Evolutionary conservation across 192 early-diverging fungal species (phyloP).

Genomic region (Podila epicladia): DNA sequence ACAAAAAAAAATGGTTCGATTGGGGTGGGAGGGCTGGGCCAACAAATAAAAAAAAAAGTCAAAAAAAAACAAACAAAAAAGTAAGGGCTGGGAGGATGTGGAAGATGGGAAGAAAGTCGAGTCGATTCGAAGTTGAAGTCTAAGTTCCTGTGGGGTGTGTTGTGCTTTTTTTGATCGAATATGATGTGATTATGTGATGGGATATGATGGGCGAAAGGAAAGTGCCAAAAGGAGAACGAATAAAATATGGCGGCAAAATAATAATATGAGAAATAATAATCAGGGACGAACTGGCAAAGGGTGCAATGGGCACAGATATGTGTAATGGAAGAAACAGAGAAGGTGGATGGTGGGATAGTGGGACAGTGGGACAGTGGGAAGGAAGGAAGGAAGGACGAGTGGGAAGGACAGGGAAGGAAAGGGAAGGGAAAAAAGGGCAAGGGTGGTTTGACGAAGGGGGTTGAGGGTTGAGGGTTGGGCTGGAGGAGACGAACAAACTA

Average conservation of each 20-base stretch:
- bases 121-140: too few relatives aligned
- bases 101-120: neutral
- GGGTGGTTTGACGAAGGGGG: slow-evolving; percentile 2
- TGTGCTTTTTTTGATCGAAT: too few relatives aligned
- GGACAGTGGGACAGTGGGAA: neutral
- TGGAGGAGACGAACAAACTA: neutral
- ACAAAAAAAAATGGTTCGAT: too few relatives aligned
- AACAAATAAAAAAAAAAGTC: neutral
- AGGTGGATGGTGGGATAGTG: slow-evolving; percentile 2
- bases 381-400: neutral
- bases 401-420: neutral
- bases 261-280: neutral
- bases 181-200: too few relatives aligned
- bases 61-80: slow-evolving; percentile 7
- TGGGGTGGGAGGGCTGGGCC: neutral
- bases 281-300: neutral
- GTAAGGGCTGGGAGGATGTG: slow-evolving; percentile 1
- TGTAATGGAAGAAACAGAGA: neutral
- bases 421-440: slow-evolving; percentile 4
- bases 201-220: too few relatives aligned
- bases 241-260: slow-evolving; percentile 23
- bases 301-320: too few relatives aligned
- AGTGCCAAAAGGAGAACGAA: too few relatives aligned
- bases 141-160: too few relatives aligned
- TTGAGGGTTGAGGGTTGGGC: neutral